Percentiles rank a stretch among this genome's conserved stretches.
Evolutionary conservation across 1,139 yeast species (phyloP).

Genomic region (Candida sp.): DNA sequence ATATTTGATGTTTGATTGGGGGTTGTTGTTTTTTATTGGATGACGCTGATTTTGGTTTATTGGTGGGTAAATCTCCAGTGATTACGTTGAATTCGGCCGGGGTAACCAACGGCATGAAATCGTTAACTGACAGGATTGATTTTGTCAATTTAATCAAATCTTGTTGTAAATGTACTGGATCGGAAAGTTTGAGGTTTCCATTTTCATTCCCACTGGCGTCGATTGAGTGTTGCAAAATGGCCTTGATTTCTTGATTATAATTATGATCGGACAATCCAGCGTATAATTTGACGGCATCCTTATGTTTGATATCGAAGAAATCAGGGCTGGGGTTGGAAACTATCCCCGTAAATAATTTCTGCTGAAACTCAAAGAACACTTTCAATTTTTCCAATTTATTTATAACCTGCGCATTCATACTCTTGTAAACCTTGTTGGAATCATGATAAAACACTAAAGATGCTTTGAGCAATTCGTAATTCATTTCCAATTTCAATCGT

Average conservation of each 20-base stretch:
- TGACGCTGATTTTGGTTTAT: slow-evolving; percentile 13
- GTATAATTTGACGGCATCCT: slow-evolving; percentile 33
- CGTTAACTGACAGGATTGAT: slow-evolving; percentile 23
- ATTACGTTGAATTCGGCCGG: slow-evolving; percentile 36
- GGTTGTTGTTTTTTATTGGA: slow-evolving; percentile 14
- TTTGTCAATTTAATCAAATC: slow-evolving; percentile 4
- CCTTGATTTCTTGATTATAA: slow-evolving; percentile 26
- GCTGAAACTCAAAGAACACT: slow-evolving; percentile 40
- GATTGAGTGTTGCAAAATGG: slow-evolving; percentile 14
- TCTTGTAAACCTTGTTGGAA: slow-evolving; percentile 33
- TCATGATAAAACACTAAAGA: slow-evolving; percentile 36
- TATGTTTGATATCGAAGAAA: slow-evolving; percentile 29
- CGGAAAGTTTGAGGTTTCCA: not conserved
- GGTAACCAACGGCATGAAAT: slow-evolving; percentile 42
- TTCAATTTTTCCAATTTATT: slow-evolving; percentile 39
- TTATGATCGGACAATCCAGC: slow-evolving; percentile 28
- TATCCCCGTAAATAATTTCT: slow-evolving; percentile 21
- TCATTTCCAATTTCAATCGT: slow-evolving; percentile 28
- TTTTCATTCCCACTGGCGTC: slow-evolving; percentile 6
- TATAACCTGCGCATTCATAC: slow-evolving; percentile 23
- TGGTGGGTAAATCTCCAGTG: slow-evolving; percentile 35
- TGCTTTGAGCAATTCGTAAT: slow-evolving; percentile 33
- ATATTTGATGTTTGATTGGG: slow-evolving; percentile 36
- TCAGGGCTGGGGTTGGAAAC: slow-evolving; percentile 19
- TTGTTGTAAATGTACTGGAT: slow-evolving; percentile 4